phyloP scores from a whole-genome alignment of 1,284 basidiomycete species.

The Crucibulum cyathiforme region DNA sequence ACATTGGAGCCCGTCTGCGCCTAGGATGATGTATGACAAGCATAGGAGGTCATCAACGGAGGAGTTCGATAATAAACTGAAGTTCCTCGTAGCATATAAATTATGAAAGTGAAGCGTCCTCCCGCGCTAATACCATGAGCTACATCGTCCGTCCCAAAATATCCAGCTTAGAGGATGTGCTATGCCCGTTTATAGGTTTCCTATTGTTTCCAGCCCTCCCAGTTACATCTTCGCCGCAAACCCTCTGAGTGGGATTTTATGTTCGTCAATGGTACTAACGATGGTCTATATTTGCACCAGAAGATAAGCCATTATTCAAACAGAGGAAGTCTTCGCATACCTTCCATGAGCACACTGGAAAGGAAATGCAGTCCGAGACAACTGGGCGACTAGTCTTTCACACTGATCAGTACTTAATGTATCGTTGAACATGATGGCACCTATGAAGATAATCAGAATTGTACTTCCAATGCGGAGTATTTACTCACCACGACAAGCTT shows the following conservation, averaged over 20 bases:
- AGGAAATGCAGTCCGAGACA: constrained; percentile 79
- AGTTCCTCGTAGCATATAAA: no score
- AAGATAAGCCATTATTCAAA: constrained; percentile 1
- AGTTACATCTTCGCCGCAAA: constrained; percentile 5
- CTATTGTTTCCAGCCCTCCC: constrained; percentile 19
- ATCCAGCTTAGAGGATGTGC: not conserved
- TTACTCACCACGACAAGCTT: constrained; percentile 84
- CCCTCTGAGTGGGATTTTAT: constrained; percentile 3
- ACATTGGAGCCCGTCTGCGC: no score
- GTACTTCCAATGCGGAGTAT: not conserved
- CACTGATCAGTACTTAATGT: constrained; percentile 73
- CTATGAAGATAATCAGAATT: constrained; percentile 43
- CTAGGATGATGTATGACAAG: no score
- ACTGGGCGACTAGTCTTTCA: constrained; percentile 65
- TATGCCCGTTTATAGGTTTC: not conserved
- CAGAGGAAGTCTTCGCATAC: constrained; percentile 42
- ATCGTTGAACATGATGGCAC: constrained; percentile 98
- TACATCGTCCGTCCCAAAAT: not conserved
- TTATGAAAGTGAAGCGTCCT: no score
- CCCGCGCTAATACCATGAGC: no score
- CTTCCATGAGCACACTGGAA: constrained; percentile 96
- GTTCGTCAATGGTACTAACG: constrained; percentile 41
- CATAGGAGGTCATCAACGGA: no score
- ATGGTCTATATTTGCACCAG: constrained; percentile 35
- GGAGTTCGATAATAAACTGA: no score